Base-by-base conservation (phyloP, 2,329 filamentous ascomycete species). In the Alternaria longipes region DNA sequence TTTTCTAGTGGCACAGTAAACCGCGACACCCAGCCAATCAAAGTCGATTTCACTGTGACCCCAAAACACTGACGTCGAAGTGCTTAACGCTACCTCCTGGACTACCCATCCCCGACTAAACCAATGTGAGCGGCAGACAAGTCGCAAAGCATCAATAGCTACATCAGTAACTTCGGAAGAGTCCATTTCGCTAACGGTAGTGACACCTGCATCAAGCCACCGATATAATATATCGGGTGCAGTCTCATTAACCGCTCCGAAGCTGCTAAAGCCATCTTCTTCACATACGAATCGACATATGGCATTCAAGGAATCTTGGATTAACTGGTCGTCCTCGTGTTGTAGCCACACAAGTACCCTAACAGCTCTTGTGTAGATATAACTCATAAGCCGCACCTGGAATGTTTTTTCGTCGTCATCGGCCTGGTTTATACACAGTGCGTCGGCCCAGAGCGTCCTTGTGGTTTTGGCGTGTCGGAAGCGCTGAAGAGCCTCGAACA, bases 381-480 rank as follows among this genome's bases (percentile, higher is more conserved):
- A 24, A 4, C 20, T 5, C 76, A 79, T 79, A 22, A 77, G 72
- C 8, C 58, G 64, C 2, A 80, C 74, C 52, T 79, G 77, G 14
- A 67, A 60, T 5, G 59, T 64, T 20, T 71, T 70, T 34, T 80
- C 76, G 2, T 58, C 47, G 20, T 60, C 34, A 54, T 78, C 68
- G 4, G 63, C 46, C 54, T 79, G 78, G n/a, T 79, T 74, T 41
- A 80, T 79, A 44, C 74, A 72, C 7, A 71, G 24, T 18, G 60
- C 66, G 16, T 74, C 69, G 11, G 65, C 65, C 75, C 77, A 79
- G 3, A 63, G 18, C 11, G 45, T 52, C 1, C 57, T 40, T 1
- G 26, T 22, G 4, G 30, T 24, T 20, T 56, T 24, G 3, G 8
- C n/a, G 0, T 12, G n/a, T 4, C 60, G 46, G 14, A 65, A 45